These are phyloP conservation scores for Microcos paniculata DNA, from an alignment of 345 rosid species.

Conservation along the genomic window DNA sequence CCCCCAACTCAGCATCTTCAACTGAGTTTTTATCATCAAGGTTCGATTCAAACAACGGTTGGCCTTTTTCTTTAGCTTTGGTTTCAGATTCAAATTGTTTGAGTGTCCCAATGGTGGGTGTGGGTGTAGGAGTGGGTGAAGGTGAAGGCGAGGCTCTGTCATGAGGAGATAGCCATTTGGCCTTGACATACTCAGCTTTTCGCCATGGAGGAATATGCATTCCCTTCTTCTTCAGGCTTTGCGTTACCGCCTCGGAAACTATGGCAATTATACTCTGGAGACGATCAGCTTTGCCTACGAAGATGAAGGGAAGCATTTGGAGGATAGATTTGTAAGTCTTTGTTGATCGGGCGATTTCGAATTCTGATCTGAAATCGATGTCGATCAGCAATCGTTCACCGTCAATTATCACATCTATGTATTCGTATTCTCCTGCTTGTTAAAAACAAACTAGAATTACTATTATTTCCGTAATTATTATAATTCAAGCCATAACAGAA, in stretches of 20 bases:
- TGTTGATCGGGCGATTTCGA: conserved; percentile 87
- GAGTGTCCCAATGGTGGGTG: background rate
- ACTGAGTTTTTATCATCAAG: conserved; percentile 9
- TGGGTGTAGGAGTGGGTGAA: background rate
- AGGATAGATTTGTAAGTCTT: conserved; percentile 64
- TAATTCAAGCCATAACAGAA: background rate
- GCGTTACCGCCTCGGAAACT: conserved; percentile 68
- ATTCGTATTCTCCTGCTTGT: conserved; percentile 71
- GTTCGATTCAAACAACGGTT: conserved; percentile 10
- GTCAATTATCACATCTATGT: conserved; percentile 59
- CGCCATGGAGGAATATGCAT: conserved; percentile 94
- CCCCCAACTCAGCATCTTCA: conserved; percentile 20
- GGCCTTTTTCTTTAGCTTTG: conserved; percentile 19
- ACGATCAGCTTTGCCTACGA: conserved; percentile 72
- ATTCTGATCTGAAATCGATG: conserved; percentile 77
- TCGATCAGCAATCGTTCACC: conserved; percentile 73
- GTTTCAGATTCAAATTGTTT: conserved; percentile 1
- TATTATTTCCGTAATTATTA: background rate
- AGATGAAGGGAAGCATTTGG: conserved; percentile 69
- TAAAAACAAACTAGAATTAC: background rate
- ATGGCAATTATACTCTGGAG: conserved; percentile 61
- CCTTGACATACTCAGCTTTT: conserved; percentile 71
- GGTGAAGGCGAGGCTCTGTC: conserved; percentile 23
- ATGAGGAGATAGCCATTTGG: conserved; percentile 79
- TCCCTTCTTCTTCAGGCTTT: conserved; percentile 87